These are phyloP conservation scores for Trifolium dubium DNA, from an alignment of 306 rosid genomes.

Conservation along the genomic window DNA sequence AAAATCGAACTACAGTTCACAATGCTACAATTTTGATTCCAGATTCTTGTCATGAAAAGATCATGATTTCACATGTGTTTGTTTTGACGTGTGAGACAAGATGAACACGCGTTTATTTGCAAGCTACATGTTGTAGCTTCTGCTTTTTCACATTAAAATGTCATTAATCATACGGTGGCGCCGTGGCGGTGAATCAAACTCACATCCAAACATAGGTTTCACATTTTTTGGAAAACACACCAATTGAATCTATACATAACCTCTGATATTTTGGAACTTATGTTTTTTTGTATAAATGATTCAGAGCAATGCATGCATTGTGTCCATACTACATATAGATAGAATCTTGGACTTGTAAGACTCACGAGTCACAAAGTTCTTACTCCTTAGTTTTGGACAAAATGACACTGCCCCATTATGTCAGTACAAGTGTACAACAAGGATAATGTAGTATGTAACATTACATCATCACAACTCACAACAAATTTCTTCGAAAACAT, in stretches of 20 bases:
- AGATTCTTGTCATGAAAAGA: neutral
- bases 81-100: too few relatives aligned
- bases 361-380: conserved; percentile 8
- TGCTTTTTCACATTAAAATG: too few relatives aligned
- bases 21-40: neutral
- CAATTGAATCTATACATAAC: neutral
- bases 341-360: neutral
- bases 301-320: neutral
- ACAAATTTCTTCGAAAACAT: neutral
- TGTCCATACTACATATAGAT: neutral
- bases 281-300: neutral
- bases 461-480: neutral
- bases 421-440: conserved; percentile 13
- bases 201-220: too few relatives aligned
- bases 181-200: too few relatives aligned
- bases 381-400: neutral
- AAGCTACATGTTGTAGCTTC: too few relatives aligned
- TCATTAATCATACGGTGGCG: too few relatives aligned
- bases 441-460: neutral
- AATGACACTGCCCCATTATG: conserved; percentile 15
- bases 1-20: neutral
- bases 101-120: too few relatives aligned
- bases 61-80: neutral
- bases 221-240: neutral
- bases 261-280: neutral